Evolutionary conservation across 371 early-diverging fungal species (phyloP).

Genomic region (Saksenaea oblongispora): DNA sequence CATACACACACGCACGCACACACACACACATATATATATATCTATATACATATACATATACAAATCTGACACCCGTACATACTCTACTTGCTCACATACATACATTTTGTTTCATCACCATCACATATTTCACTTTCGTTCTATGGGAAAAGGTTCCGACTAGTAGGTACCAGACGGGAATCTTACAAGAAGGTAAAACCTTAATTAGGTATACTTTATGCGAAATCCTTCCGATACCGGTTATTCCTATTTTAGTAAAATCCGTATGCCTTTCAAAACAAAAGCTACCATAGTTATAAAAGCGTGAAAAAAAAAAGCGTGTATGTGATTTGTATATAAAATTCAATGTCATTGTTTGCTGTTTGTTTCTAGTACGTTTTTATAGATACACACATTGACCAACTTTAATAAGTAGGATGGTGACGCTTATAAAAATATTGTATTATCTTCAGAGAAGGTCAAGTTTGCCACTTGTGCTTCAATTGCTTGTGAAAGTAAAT

Average conservation of each 20-base stretch:
- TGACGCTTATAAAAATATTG: neutral
- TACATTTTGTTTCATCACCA: neutral
- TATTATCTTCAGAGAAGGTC: neutral
- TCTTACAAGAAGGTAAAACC: neutral
- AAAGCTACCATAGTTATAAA: neutral
- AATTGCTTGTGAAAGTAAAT: neutral
- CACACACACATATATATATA: neutral
- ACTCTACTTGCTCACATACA: neutral
- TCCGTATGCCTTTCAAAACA: neutral
- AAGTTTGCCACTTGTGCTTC: neutral
- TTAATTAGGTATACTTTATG: neutral
- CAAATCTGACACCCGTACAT: neutral
- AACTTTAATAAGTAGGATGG: neutral
- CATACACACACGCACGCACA: neutral
- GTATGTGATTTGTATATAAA: neutral
- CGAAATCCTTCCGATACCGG: neutral
- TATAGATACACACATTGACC: slow-evolving; percentile 1
- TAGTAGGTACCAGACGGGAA: slow-evolving; percentile 1
- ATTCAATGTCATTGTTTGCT: slow-evolving; percentile 4
- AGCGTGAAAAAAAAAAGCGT: neutral
- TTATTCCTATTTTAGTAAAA: neutral
- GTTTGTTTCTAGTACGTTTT: neutral
- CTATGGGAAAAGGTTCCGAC: neutral
- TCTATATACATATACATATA: neutral
- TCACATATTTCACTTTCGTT: neutral